phyloP scores from a whole-genome alignment of 1,284 basidiomycete genomes.

The Ganoderma multipileum region DNA sequence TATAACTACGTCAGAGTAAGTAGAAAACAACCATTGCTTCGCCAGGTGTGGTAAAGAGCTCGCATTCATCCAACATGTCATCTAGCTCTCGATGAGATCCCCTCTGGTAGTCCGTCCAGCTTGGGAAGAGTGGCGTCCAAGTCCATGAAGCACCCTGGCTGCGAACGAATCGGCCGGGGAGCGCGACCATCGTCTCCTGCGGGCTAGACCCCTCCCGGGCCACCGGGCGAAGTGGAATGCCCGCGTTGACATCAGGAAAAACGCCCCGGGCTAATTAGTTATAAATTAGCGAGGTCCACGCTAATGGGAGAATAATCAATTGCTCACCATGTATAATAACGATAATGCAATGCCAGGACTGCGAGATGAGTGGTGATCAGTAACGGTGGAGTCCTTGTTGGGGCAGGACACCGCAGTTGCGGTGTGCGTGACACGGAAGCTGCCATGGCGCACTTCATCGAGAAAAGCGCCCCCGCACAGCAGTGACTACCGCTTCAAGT shows the following conservation, averaged over 20 bases:
- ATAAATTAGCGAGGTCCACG: not conserved
- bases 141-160: not conserved
- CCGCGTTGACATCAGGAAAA: not conserved
- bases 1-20: not conserved
- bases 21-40: not conserved
- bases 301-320: too few species aligned
- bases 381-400: too few species aligned
- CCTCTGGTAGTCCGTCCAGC: not conserved
- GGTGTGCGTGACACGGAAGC: too few species aligned
- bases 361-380: too few species aligned
- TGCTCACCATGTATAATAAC: too few species aligned
- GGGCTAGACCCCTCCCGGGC: not conserved
- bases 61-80: not conserved
- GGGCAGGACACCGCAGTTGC: too few species aligned
- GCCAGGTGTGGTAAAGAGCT: not conserved
- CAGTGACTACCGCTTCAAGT: too few species aligned
- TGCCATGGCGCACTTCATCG: too few species aligned
- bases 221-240: not conserved
- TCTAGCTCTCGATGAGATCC: not conserved
- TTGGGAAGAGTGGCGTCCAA: constrained; percentile 1
- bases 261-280: too few species aligned
- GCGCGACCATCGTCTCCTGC: not conserved
- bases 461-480: too few species aligned
- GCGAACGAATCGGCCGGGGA: not conserved
- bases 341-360: too few species aligned